Evolutionary conservation across 345 rosid species (phyloP).

Genomic region (Microthlaspi erraticum): DNA sequence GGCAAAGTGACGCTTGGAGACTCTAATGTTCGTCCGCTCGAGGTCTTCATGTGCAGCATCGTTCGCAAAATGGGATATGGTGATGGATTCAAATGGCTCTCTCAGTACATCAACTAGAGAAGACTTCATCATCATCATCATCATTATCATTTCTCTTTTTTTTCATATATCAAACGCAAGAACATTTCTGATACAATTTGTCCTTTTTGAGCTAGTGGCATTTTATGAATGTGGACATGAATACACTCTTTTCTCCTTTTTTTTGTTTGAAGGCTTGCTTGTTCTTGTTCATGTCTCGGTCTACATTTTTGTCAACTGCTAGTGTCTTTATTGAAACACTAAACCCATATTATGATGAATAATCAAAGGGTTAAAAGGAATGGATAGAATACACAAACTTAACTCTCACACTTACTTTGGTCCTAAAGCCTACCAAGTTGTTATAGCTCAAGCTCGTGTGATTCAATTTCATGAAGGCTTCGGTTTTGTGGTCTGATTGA

Average conservation of each 20-base stretch:
- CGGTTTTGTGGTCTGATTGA: too few species aligned
- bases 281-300: conserved; percentile 17
- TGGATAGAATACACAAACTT: too few species aligned
- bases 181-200: conserved; percentile 23
- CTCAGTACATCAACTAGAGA: conserved; percentile 70
- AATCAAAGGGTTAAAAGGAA: too few species aligned
- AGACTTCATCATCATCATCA: not conserved
- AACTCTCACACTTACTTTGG: too few species aligned
- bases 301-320: too few species aligned
- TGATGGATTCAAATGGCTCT: conserved; percentile 79
- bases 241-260: conserved; percentile 19
- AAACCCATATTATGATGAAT: too few species aligned
- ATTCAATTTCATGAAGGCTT: too few species aligned
- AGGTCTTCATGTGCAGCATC: conserved; percentile 80
- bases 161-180: conserved; percentile 33
- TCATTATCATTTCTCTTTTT: not conserved
- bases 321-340: too few species aligned
- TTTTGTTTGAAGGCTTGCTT: too few species aligned
- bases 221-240: conserved; percentile 12
- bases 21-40: conserved; percentile 65
- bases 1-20: conserved; percentile 61
- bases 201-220: conserved; percentile 18
- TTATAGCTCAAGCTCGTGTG: too few species aligned
- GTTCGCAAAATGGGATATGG: conserved; percentile 83
- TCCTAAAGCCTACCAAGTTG: too few species aligned